These are phyloP conservation scores for Lactarius indigo DNA, from an alignment of 768 basidiomycete genomes.

Conservation along the genomic window DNA sequence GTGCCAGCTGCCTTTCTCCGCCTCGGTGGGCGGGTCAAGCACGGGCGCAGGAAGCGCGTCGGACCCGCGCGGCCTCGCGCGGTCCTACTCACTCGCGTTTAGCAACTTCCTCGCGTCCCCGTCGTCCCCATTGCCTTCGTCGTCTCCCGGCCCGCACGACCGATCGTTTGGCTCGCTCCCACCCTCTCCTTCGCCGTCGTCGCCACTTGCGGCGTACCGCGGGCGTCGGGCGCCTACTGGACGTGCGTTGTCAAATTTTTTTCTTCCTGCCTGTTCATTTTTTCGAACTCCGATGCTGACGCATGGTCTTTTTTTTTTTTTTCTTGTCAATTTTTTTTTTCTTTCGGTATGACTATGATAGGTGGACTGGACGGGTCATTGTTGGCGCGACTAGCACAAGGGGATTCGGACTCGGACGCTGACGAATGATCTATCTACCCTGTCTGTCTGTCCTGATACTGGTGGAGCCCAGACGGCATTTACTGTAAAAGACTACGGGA, in stretches of 20 bases:
- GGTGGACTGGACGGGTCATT: conserved; percentile 25
- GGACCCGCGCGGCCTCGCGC: conserved; percentile 25
- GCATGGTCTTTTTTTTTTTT: not conserved
- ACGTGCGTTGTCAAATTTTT: conserved; percentile 15
- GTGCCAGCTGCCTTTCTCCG: conserved; percentile 26
- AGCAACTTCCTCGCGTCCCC: not conserved
- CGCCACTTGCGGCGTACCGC: conserved; percentile 25
- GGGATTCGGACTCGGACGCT: conserved; percentile 22
- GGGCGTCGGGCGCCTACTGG: conserved; percentile 24
- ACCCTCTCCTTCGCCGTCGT: conserved; percentile 18
- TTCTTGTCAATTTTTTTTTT: not conserved
- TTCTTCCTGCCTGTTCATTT: not conserved
- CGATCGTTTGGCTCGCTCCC: conserved; percentile 22
- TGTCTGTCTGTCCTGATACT: not conserved
- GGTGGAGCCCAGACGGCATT: not conserved
- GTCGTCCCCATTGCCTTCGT: not conserved
- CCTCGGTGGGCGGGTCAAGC: not conserved
- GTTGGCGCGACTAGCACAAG: conserved; percentile 22
- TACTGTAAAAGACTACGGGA: too few species aligned
- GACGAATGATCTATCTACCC: conserved; percentile 5
- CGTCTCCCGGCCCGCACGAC: conserved; percentile 14
- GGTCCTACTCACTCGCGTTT: conserved; percentile 23
- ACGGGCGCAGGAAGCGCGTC: conserved; percentile 7
- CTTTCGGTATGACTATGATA: not conserved
- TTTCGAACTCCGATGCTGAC: not conserved